Conservation (phyloP, 2,329 filamentous ascomycete species). For the Orbilia quercus region DNA sequence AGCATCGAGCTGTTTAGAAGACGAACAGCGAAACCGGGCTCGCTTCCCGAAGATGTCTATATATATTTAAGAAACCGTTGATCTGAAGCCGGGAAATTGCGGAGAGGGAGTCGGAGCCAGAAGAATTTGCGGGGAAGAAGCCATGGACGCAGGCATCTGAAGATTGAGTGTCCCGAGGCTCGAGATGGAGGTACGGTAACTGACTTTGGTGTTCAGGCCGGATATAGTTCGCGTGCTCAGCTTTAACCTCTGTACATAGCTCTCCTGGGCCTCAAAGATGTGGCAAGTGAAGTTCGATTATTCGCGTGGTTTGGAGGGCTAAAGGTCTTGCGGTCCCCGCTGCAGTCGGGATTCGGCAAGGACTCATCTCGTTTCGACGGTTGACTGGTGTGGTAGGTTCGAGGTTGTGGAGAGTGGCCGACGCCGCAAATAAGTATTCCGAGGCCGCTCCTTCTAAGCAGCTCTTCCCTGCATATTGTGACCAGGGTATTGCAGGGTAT, state of each 20-base stretch:
- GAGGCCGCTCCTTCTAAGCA: too few relatives aligned
- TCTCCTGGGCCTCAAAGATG: constrained; percentile 9
- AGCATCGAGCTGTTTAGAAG: constrained; percentile 5
- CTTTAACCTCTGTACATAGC: not conserved
- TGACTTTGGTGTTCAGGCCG: not conserved
- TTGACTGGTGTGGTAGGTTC: not conserved
- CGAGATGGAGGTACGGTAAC: not conserved
- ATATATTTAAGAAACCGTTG: constrained; percentile 17
- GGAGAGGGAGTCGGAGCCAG: constrained; percentile 12
- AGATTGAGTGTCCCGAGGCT: constrained; percentile 12
- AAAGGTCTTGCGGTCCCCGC: not conserved
- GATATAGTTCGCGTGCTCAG: not conserved
- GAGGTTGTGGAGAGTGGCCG: too few relatives aligned
- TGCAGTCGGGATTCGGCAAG: constrained; percentile 14
- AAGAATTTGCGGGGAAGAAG: constrained; percentile 5
- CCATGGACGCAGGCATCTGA: constrained; percentile 1
- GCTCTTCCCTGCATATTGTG: too few relatives aligned
- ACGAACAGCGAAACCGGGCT: constrained; percentile 43
- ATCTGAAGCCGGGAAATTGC: constrained; percentile 9
- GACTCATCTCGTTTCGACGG: not conserved
- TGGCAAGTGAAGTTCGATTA: not conserved
- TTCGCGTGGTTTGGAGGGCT: too few relatives aligned
- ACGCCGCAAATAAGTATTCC: too few relatives aligned
- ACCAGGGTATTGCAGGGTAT: too few relatives aligned
- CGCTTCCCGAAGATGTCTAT: not conserved